These are phyloP conservation scores for Leishmania aethiopica DNA, from an alignment of 208 protist genomes.

Conservation along the genomic window DNA sequence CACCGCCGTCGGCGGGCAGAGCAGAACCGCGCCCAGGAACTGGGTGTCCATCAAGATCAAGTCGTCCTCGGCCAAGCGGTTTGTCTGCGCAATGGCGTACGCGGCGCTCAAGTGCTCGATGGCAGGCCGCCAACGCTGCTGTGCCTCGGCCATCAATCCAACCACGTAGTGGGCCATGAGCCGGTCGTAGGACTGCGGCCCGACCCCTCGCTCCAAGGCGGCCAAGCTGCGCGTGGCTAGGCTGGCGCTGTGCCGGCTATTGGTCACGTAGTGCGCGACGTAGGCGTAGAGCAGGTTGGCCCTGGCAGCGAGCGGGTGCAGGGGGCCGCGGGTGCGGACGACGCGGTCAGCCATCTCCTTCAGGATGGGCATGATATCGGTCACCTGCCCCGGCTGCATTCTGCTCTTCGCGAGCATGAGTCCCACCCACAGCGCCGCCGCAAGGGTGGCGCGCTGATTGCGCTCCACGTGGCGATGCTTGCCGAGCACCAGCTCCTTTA, in stretches of 20 bases:
- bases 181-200: constrained; percentile 34
- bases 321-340: constrained; percentile 37
- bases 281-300: constrained; percentile 46
- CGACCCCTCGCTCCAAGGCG: constrained; percentile 33
- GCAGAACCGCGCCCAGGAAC: constrained; percentile 47
- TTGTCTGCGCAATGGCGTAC: constrained; percentile 43
- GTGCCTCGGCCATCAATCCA: constrained; percentile 26
- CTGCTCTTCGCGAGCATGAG: constrained; percentile 40
- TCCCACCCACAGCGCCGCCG: constrained; percentile 44
- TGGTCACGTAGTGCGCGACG: constrained; percentile 15
- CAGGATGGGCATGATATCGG: constrained; percentile 37
- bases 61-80: constrained; percentile 31
- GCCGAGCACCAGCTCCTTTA: constrained; percentile 56
- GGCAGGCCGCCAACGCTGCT: constrained; percentile 47
- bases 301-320: constrained; percentile 49
- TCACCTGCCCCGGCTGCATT: constrained; percentile 30
- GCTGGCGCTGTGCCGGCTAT: constrained; percentile 36
- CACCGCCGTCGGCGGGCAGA: constrained; percentile 34
- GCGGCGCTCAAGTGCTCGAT: constrained; percentile 63
- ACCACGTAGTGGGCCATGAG: constrained; percentile 34
- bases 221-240: constrained; percentile 36
- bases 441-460: constrained; percentile 38
- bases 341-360: constrained; percentile 40
- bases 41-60: constrained; percentile 33
- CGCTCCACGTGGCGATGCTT: constrained; percentile 46